Conservation (phyloP, 2,329 filamentous ascomycete genomes). For the Fusarium coffeatum region DNA sequence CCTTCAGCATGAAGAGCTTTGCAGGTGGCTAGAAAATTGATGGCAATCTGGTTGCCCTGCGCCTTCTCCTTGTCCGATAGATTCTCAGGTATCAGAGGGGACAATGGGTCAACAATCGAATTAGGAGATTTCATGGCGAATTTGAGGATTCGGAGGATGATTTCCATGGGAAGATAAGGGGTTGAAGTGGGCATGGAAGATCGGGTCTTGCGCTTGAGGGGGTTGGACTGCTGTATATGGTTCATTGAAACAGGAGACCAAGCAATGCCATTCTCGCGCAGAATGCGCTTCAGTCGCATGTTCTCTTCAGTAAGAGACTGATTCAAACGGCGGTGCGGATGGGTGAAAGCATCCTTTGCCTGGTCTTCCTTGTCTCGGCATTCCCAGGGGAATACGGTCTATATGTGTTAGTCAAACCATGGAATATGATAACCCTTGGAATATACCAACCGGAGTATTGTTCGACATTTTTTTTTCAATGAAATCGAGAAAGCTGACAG, state of each 20-base stretch:
- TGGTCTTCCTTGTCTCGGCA: conserved; percentile 64
- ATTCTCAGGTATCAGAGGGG: conserved; percentile 56
- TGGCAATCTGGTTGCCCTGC: conserved; percentile 62
- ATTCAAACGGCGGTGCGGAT: conserved; percentile 61
- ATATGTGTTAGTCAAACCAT: conserved; percentile 35
- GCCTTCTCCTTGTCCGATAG: conserved; percentile 58
- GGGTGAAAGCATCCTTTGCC: conserved; percentile 60
- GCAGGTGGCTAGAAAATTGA: conserved; percentile 65
- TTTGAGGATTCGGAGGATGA: conserved; percentile 63
- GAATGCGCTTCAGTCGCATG: conserved; percentile 60
- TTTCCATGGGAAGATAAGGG: conserved; percentile 64
- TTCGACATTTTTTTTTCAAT: conserved; percentile 34
- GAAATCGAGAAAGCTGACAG: conserved; percentile 15
- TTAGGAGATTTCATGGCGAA: conserved; percentile 61
- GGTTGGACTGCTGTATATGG: conserved; percentile 49
- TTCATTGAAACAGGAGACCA: conserved; percentile 58
- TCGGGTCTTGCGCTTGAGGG: conserved; percentile 50
- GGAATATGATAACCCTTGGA: not conserved
- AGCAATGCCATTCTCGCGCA: conserved; percentile 64
- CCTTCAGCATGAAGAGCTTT: conserved; percentile 63
- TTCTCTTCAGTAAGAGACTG: conserved; percentile 62
- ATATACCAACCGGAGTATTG: conserved; percentile 36
- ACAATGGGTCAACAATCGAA: conserved; percentile 67
- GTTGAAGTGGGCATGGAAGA: conserved; percentile 47
- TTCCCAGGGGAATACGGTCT: conserved; percentile 60